These are phyloP conservation scores for Alternaria arborescens DNA, from an alignment of 2,329 filamentous ascomycete genomes.

Conservation along the genomic window DNA sequence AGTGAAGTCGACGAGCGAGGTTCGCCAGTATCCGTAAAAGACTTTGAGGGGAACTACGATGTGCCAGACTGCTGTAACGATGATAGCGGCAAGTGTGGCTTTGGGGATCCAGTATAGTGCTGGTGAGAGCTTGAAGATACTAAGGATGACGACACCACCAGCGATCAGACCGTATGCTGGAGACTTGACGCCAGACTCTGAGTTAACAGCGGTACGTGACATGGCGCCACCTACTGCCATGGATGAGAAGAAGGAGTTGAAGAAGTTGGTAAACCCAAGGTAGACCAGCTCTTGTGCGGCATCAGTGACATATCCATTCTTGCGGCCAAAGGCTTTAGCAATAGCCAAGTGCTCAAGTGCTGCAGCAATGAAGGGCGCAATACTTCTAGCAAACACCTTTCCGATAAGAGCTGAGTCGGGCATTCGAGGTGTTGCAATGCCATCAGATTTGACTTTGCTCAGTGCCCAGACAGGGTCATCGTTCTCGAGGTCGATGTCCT, in stretches of 20 bases:
- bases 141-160: constrained; percentile 67
- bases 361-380: constrained; percentile 69
- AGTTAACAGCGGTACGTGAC: constrained; percentile 73
- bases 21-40: constrained; percentile 71
- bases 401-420: constrained; percentile 60
- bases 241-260: constrained; percentile 70
- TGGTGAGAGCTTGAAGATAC: constrained; percentile 68
- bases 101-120: constrained; percentile 75
- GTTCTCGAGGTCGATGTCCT: constrained; percentile 41
- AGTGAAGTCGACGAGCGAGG: constrained; percentile 70
- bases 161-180: constrained; percentile 69
- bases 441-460: constrained; percentile 65
- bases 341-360: constrained; percentile 71
- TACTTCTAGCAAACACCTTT: constrained; percentile 63
- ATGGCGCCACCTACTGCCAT: constrained; percentile 74
- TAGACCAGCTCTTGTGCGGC: constrained; percentile 72
- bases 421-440: constrained; percentile 61
- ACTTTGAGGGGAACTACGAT: constrained; percentile 66
- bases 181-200: constrained; percentile 68
- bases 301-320: constrained; percentile 70
- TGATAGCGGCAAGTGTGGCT: constrained; percentile 70
- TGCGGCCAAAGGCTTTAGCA: constrained; percentile 68
- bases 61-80: constrained; percentile 71
- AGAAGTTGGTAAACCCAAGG: constrained; percentile 68
- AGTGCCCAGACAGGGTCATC: constrained; percentile 65